phyloP scores from a whole-genome alignment of 306 rosid species.

The Cucurbita argyrosperma region DNA sequence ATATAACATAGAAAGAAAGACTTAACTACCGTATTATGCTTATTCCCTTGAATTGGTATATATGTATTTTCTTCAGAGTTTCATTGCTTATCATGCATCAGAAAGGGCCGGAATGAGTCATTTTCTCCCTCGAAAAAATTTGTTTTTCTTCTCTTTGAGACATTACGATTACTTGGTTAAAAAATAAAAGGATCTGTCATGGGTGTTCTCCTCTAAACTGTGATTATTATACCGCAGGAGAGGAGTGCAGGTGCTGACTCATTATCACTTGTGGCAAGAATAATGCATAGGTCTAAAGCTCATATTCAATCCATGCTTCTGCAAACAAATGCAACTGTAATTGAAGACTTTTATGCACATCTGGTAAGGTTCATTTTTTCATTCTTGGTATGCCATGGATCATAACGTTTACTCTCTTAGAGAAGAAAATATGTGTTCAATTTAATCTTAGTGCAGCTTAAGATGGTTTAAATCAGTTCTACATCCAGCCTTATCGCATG shows the following conservation, averaged over 20 bases:
- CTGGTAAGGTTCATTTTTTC: conserved; percentile 42
- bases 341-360: conserved; percentile 79
- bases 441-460: background rate
- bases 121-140: background rate
- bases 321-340: conserved; percentile 62
- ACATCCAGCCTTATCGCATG: background rate
- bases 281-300: conserved; percentile 75
- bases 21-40: background rate
- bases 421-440: background rate
- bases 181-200: background rate
- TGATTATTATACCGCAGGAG: conserved; percentile 52
- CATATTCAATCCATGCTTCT: conserved; percentile 85
- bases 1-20: background rate
- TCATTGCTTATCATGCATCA: background rate
- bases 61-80: background rate
- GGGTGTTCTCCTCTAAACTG: conserved; percentile 10
- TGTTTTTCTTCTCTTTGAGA: background rate
- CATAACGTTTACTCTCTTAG: background rate
- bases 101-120: background rate
- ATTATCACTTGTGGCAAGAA: conserved; percentile 58
- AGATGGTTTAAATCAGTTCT: background rate
- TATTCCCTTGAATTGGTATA: background rate
- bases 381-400: background rate
- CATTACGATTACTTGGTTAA: background rate
- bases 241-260: conserved; percentile 90